Base-by-base conservation (phyloP, 305 asterid genomes). In the Fraxinus albicans region DNA sequence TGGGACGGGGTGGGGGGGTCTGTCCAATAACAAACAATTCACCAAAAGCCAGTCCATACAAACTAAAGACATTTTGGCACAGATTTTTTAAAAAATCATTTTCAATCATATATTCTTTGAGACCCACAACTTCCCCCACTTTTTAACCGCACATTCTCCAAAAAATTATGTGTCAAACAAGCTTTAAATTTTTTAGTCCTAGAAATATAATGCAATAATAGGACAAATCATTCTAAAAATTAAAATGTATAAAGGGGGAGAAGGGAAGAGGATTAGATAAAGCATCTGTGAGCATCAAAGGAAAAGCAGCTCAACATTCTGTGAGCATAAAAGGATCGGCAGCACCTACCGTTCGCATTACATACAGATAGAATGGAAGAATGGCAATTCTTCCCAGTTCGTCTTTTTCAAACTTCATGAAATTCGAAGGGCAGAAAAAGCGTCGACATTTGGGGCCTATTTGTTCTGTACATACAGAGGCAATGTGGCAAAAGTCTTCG, bases 401-500 rank as follows among this genome's bases (percentile, higher is more conserved):
- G 80, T 97, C 99, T 82, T 97, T 95, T 90, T 97, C 99, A 87
- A 97, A 97, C 91, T 97, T 97, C 99, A 97, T 97, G 94, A 97
- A 97, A 91, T 97, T 95, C 13, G 99, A 97, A 79, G 99, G 99
- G 84, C 99, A 95, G 86, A 97, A 95, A 88, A 97, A 97, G 58
- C 98, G 97, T 76, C 98, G 94, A 85, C 98, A 93, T 89, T 97
- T 97, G 79, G 95, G 92, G 87, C 99, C 99, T 85, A 97, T 97
- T 88, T 97, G 99, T 88, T 95, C 99, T 70, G 99, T 89, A 86
- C 99, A 97, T 82, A 97, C 97, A 5, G 99, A 91, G 88, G 99
- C 99, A 84, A 97, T 97, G 91, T 97, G 99, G 95, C 99, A 97
- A 87, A 97, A 97, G 93, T 97, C 99, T 89, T 97, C 99, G 86